phyloP scores from a whole-genome alignment of 306 rosid species.

The Mimosa pudica region DNA sequence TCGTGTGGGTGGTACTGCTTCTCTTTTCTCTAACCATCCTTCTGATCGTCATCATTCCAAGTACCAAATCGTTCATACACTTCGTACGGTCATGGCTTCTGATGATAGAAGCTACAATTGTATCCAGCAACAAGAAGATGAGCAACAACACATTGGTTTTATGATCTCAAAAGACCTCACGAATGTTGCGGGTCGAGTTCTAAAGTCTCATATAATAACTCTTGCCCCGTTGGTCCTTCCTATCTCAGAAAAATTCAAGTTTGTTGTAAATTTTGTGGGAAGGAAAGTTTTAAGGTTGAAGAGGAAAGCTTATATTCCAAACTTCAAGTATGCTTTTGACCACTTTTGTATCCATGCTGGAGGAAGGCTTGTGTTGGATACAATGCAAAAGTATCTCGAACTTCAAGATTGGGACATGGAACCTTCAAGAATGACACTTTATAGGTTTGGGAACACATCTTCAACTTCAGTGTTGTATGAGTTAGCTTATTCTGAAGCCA shows the following conservation, averaged over 20 bases:
- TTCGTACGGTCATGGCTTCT: slow-evolving; percentile 24
- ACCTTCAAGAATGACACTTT: neutral
- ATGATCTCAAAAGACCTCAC: slow-evolving; percentile 26
- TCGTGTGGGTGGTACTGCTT: slow-evolving; percentile 35
- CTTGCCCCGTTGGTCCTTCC: slow-evolving; percentile 29
- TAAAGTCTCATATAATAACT: slow-evolving; percentile 21
- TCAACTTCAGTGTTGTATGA: neutral
- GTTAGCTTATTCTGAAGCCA: neutral
- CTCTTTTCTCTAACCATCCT: slow-evolving; percentile 26
- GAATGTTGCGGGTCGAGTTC: slow-evolving; percentile 10
- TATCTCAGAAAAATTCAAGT: neutral
- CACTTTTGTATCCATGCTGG: slow-evolving; percentile 35
- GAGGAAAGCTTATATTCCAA: slow-evolving; percentile 11
- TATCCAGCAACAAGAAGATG: slow-evolving; percentile 31
- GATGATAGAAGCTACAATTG: slow-evolving; percentile 22
- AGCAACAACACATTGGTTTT: slow-evolving; percentile 6
- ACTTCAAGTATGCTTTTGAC: slow-evolving; percentile 34
- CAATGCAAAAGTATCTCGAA: slow-evolving; percentile 1
- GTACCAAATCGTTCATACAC: slow-evolving; percentile 28
- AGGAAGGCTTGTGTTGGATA: slow-evolving; percentile 26
- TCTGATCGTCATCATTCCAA: slow-evolving; percentile 14
- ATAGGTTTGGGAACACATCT: neutral
- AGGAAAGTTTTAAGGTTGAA: neutral
- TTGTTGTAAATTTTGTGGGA: neutral
- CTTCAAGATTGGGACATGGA: neutral